A percentile compares a stretch with the other conserved stretches of the same genome.
Evolutionary conservation across 2,329 filamentous ascomycete species (phyloP).

Genomic region (Clarireedia homoeocarpa): DNA sequence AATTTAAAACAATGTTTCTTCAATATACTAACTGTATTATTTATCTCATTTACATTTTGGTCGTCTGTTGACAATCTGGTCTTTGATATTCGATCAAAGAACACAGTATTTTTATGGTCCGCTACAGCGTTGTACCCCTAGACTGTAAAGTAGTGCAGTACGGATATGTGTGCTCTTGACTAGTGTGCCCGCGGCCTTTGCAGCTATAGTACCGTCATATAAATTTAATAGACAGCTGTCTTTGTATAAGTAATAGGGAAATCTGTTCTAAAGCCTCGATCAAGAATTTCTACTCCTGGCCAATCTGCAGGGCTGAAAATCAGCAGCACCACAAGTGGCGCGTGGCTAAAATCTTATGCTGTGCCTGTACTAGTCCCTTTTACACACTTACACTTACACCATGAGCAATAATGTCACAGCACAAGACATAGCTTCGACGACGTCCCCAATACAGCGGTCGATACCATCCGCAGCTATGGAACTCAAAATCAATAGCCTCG

Average conservation of each 20-base stretch:
- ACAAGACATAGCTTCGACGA: conserved; percentile 14
- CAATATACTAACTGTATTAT: background rate
- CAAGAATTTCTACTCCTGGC: background rate
- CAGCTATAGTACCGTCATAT: background rate
- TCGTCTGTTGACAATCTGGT: background rate
- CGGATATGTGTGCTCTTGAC: conserved; percentile 9
- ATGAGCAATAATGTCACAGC: conserved; percentile 26
- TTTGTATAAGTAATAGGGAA: background rate
- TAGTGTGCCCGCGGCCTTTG: background rate
- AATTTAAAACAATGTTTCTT: background rate
- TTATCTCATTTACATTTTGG: background rate
- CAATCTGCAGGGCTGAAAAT: background rate
- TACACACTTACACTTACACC: conserved; percentile 9
- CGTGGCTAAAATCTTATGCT: conserved; percentile 4
- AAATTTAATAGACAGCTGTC: background rate
- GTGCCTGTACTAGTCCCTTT: conserved; percentile 2
- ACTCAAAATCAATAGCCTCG: conserved; percentile 4
- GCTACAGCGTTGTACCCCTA: conserved; percentile 5
- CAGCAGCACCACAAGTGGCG: background rate
- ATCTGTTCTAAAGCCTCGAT: background rate
- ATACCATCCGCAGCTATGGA: conserved; percentile 11
- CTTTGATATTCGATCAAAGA: conserved; percentile 4
- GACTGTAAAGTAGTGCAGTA: background rate
- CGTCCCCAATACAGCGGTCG: conserved; percentile 11
- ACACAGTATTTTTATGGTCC: background rate